A percentile compares a stretch with the other conserved stretches of the same genome.
Evolutionary conservation across 2,329 filamentous ascomycete species (phyloP).

Genomic region (Monilinia fructigena): DNA sequence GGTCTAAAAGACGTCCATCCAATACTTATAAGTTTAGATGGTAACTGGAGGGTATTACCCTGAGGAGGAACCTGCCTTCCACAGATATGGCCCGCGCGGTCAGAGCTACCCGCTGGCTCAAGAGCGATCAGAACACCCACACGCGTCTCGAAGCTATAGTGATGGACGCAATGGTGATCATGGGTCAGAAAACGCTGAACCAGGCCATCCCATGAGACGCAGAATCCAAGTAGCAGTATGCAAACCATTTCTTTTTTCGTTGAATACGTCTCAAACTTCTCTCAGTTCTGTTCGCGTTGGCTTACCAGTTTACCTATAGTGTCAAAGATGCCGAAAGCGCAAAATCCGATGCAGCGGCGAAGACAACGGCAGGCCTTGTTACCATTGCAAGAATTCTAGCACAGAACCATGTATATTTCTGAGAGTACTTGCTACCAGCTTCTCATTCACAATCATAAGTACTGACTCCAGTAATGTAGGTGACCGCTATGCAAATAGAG

Average conservation of each 20-base stretch:
- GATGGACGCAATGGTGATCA: conserved; percentile 32
- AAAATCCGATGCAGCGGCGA: conserved; percentile 96
- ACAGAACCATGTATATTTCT: conserved; percentile 73
- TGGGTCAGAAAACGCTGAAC: conserved; percentile 31
- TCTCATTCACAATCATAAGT: conserved; percentile 13
- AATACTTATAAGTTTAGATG: conserved; percentile 22
- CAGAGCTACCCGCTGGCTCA: conserved; percentile 35
- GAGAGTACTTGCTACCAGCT: conserved; percentile 55
- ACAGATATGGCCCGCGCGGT: conserved; percentile 30
- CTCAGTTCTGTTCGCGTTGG: background rate
- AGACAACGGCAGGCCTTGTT: conserved; percentile 72
- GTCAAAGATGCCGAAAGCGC: conserved; percentile 81
- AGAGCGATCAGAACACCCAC: conserved; percentile 29
- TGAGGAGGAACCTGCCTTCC: conserved; percentile 34
- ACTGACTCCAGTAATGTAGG: conserved; percentile 31
- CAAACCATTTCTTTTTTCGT: conserved; percentile 25
- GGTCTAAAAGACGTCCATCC: conserved; percentile 5
- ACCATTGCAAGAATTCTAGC: conserved; percentile 76
- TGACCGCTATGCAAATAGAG: conserved; percentile 27
- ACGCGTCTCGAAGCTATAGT: conserved; percentile 29
- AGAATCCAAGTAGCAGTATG: conserved; percentile 55
- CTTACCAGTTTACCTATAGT: conserved; percentile 53
- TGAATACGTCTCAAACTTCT: background rate
- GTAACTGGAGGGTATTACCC: conserved; percentile 31
- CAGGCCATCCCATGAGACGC: conserved; percentile 34